Percentiles rank a stretch among this genome's conserved stretches.
Evolutionary conservation across 352 stramenopile species (phyloP).

Genomic region (Globisporangium lucens): DNA sequence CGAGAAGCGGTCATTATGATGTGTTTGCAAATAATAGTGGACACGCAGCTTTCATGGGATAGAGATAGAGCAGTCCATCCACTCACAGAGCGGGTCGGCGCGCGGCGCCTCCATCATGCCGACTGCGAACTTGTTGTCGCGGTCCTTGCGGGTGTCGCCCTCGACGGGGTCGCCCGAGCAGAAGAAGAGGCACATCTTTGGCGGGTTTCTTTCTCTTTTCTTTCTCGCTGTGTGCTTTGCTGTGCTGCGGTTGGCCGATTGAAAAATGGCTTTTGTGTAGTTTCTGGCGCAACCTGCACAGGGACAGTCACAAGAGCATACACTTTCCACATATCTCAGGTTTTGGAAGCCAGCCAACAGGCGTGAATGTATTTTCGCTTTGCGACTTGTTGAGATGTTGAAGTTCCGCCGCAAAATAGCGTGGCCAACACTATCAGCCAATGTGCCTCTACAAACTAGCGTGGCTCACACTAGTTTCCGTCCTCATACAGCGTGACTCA

Average conservation of each 20-base stretch:
- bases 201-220: not conserved
- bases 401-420: not conserved
- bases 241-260: not conserved
- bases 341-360: not conserved
- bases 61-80: not conserved
- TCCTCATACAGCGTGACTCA: not conserved
- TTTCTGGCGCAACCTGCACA: not conserved
- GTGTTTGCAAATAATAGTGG: not conserved
- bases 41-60: not conserved
- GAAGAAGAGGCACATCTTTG: conserved; percentile 47
- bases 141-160: conserved; percentile 61
- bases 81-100: conserved; percentile 82
- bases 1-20: not conserved
- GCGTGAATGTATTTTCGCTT: not conserved
- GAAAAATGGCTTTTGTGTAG: not conserved
- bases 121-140: conserved; percentile 79
- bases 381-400: not conserved
- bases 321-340: not conserved
- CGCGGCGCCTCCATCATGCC: conserved; percentile 85
- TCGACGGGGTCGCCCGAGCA: conserved; percentile 70
- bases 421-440: not conserved
- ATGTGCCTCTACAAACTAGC: not conserved
- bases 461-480: not conserved
- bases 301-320: not conserved
- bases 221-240: not conserved